Conservation (phyloP, 768 basidiomycete species). For the Sistotremastrum niveocremeum region DNA sequence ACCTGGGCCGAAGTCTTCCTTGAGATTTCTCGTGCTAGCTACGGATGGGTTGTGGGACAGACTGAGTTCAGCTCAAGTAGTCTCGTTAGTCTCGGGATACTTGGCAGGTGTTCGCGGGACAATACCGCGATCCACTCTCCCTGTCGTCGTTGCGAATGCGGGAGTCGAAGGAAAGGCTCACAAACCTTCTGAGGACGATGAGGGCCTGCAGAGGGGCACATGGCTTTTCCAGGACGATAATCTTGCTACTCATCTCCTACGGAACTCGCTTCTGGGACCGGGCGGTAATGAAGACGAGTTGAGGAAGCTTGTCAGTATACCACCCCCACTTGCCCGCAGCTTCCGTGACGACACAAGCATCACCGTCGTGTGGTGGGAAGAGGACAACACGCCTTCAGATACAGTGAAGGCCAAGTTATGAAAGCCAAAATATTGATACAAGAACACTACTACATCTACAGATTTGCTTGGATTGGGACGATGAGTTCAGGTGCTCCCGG, state of each 20-base stretch:
- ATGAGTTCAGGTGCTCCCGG: no score
- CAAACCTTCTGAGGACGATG: constrained; percentile 15
- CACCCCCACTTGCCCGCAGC: constrained; percentile 62
- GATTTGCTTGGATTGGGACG: no score
- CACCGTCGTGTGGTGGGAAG: constrained; percentile 78
- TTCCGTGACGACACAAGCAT: constrained; percentile 80
- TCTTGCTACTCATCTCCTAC: constrained; percentile 67
- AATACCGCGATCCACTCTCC: constrained; percentile 45
- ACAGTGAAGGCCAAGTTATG: background rate
- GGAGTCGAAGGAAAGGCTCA: constrained; percentile 58
- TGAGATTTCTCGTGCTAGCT: constrained; percentile 78
- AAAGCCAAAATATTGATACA: no score
- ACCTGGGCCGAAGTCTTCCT: constrained; percentile 15
- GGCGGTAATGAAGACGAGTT: constrained; percentile 42
- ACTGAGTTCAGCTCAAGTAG: constrained; percentile 66
- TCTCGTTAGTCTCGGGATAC: constrained; percentile 74
- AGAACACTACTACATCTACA: no score
- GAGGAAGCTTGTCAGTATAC: constrained; percentile 60
- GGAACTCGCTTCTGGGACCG: constrained; percentile 80
- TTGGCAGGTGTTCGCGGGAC: constrained; percentile 54
- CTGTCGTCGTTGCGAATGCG: constrained; percentile 36
- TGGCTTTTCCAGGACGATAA: constrained; percentile 79
- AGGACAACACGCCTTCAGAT: constrained; percentile 14
- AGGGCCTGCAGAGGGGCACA: constrained; percentile 24
- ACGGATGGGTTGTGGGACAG: constrained; percentile 71